Evolutionary conservation across 106 monocot genomes (phyloP).

Genomic region (Alisma plantagoaquatica): DNA sequence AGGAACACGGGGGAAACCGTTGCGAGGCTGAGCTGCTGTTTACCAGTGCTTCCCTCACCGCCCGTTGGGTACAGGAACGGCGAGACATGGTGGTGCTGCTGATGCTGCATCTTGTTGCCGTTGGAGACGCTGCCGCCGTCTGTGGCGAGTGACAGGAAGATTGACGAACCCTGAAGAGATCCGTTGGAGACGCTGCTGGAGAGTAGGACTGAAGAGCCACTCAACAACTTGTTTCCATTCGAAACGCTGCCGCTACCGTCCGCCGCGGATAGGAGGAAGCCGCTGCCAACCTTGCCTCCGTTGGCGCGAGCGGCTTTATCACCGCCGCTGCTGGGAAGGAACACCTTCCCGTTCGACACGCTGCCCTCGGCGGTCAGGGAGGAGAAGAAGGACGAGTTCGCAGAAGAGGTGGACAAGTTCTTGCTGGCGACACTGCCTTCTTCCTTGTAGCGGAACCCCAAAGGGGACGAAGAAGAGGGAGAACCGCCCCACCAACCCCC

Average conservation of each 20-base stretch:
- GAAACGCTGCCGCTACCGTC: constrained; percentile 47
- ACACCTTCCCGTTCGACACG: constrained; percentile 61
- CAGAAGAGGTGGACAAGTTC: constrained; percentile 39
- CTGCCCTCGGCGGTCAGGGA: constrained; percentile 83
- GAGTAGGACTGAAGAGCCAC: constrained; percentile 12
- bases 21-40: too few species aligned
- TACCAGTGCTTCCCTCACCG: too few species aligned
- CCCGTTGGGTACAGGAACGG: too few species aligned
- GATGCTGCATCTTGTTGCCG: too few species aligned
- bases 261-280: constrained; percentile 10
- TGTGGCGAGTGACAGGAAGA: too few species aligned
- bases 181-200: too few species aligned
- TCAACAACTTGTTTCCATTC: constrained; percentile 65
- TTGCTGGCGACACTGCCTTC: constrained; percentile 27
- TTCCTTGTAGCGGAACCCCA: background rate
- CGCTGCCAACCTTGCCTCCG: constrained; percentile 11
- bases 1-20: too few species aligned
- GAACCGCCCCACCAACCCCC: background rate
- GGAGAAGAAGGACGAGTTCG: constrained; percentile 66
- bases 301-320: too few species aligned
- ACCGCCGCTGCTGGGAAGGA: too few species aligned
- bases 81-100: too few species aligned
- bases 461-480: background rate
- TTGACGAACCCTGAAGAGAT: too few species aligned
- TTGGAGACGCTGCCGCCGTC: too few species aligned